phyloP scores from a whole-genome alignment of 208 protist genomes.

The Leishmania major region DNA sequence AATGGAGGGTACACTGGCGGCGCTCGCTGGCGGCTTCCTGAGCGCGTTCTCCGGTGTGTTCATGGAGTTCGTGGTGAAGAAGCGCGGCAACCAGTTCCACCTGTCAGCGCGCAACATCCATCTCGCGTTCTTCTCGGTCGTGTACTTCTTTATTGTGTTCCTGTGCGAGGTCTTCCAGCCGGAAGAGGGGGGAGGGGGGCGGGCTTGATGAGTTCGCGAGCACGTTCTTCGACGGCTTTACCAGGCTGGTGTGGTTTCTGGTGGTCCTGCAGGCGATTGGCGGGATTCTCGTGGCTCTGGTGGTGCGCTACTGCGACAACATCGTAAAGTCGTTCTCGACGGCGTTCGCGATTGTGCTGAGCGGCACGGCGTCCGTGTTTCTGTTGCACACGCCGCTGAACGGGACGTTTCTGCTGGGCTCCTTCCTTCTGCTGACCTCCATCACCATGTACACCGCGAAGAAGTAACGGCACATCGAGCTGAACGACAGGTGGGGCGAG shows the following conservation, averaged over 20 bases:
- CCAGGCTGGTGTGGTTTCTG: slow-evolving; percentile 48
- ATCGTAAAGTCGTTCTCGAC: slow-evolving; percentile 78
- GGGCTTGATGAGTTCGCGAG: neutral
- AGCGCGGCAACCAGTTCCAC: slow-evolving; percentile 22
- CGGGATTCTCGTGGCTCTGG: slow-evolving; percentile 65
- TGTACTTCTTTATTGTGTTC: slow-evolving; percentile 32
- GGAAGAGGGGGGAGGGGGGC: neutral
- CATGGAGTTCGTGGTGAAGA: slow-evolving; percentile 67
- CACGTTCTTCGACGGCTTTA: slow-evolving; percentile 63
- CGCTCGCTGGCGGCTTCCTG: slow-evolving; percentile 33
- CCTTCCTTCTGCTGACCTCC: slow-evolving; percentile 27
- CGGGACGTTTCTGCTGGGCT: slow-evolving; percentile 35
- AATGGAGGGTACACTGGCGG: slow-evolving; percentile 37
- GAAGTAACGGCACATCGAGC: neutral
- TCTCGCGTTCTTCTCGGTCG: slow-evolving; percentile 43
- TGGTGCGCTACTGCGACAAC: slow-evolving; percentile 76
- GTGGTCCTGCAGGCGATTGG: slow-evolving; percentile 61
- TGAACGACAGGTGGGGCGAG: neutral
- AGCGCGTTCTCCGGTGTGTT: slow-evolving; percentile 65
- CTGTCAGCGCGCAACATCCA: slow-evolving; percentile 43
- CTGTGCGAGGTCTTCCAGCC: neutral
- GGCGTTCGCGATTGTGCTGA: slow-evolving; percentile 48
- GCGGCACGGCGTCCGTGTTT: slow-evolving; percentile 38
- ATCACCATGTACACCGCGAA: slow-evolving; percentile 42
- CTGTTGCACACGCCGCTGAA: slow-evolving; percentile 36